phyloP scores from a whole-genome alignment of 495 filamentous ascomycete species.

The Lepidopterella palustris region DNA sequence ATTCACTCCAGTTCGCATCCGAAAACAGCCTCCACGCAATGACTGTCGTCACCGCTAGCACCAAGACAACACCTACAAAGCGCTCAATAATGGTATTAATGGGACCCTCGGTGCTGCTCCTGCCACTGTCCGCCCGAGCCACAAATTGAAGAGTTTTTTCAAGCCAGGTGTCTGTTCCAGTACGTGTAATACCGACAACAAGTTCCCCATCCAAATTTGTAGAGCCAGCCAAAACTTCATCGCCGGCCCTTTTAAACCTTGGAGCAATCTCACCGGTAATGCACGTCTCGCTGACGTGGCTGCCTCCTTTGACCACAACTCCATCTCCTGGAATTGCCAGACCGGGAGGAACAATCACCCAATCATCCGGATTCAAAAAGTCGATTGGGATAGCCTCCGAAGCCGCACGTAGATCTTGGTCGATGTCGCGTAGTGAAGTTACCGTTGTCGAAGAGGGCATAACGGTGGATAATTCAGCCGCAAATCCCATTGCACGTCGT shows the following conservation, averaged over 20 bases:
- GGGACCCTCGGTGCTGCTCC: background rate
- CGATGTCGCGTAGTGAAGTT: background rate
- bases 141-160: background rate
- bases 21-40: background rate
- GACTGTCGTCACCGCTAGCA: background rate
- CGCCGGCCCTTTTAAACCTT: background rate
- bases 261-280: background rate
- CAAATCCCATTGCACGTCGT: background rate
- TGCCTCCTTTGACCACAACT: background rate
- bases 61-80: background rate
- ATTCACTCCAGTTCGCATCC: background rate
- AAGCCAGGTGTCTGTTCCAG: background rate
- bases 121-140: background rate
- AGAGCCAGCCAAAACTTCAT: background rate
- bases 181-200: background rate
- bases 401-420: background rate
- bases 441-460: background rate
- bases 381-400: background rate
- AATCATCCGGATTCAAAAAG: background rate
- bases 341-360: background rate
- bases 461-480: background rate
- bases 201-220: background rate
- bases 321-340: background rate
- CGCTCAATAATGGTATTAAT: background rate
- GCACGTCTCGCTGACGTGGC: background rate